Evolutionary conservation across 352 stramenopile genomes (phyloP), one percentile per base, ranked within the genome.

Genomic region (Phytophthora cryptogea): DNA sequence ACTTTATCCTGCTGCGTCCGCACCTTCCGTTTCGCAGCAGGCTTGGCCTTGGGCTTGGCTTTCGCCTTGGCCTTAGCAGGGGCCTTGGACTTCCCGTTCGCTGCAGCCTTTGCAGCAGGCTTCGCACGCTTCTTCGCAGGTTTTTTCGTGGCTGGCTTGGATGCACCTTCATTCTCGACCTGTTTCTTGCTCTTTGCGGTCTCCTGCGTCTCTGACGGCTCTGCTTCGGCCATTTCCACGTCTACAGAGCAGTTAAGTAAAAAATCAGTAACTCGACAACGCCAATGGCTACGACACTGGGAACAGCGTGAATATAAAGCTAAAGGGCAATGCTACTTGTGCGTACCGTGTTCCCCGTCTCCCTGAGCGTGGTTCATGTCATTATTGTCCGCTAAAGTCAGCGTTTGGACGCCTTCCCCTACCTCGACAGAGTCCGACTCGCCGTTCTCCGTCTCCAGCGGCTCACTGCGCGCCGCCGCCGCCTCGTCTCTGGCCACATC

Each of bases 1-100:
- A 72, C 49, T 31, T 86, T 88, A 52, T 90, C 77, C 30, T 70
- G 72, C 55, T 76, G 58, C 10, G 76, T 82, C n/a, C 77, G 72
- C 20, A 35, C 45, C 62, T 89, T 90, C 30, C 80, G 83, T 63
- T 86, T 87, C 27, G 84, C 70, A 33, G 69, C 44, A 35, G 74
- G 43, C 43, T 69, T 68, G 5, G 70, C 52, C 44, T 70, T 76
- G 8, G 59, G 47, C 35, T 76, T 80, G 2, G 50, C 26, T 11
- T 52, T 74, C 8, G 68, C 32, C 43, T 66, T 74, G 10, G 13
- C 16, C 27, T 59, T 64, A 11, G 14, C 39, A 26, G 37, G 6
- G 7, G 28, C 32, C 35, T 63, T 66, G 28, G 45, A 46, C 62
- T 72, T 61, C 42, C 49, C 65, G n/a, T 70, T 65, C 16, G 23